phyloP scores from a whole-genome alignment of 2,329 filamentous ascomycete species.

The Zymoseptoria pseudotritici region DNA sequence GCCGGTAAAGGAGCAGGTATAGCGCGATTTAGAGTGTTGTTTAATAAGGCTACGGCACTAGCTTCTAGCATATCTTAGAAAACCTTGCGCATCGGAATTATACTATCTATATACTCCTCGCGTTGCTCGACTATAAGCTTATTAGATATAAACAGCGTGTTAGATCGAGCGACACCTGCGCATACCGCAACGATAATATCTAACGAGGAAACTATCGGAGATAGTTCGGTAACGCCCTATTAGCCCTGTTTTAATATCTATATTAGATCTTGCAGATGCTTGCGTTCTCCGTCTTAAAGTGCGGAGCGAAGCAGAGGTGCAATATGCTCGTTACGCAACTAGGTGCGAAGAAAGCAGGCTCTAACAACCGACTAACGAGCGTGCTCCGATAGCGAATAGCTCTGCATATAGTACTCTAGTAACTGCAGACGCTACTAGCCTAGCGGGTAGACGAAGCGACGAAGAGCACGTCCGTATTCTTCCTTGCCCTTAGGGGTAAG shows the following conservation, averaged over 20 bases:
- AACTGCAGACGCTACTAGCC: not conserved
- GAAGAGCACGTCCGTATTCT: not conserved
- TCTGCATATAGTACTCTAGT: not conserved
- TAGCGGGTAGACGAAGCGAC: not conserved
- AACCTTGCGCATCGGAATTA: not conserved
- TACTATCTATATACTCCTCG: not conserved
- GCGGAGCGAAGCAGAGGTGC: too few species aligned
- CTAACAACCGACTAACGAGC: not conserved
- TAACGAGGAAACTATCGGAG: not conserved
- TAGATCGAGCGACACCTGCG: not conserved
- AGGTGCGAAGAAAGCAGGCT: too few species aligned
- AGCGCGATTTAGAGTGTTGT: not conserved
- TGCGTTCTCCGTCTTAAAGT: too few species aligned
- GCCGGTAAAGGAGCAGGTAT: not conserved
- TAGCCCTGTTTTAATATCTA: too few species aligned
- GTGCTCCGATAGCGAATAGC: not conserved
- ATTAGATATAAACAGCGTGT: not conserved
- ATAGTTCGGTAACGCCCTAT: fast-evolving
- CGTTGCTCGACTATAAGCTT: not conserved
- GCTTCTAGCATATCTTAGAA: not conserved
- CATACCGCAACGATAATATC: not conserved
- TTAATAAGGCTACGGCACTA: not conserved
- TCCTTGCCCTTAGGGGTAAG: not conserved
- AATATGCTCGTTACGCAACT: too few species aligned
- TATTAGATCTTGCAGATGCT: too few species aligned